These are phyloP conservation scores for Corymbia calophylla DNA, from an alignment of 441 rosid species.

Conservation along the genomic window DNA sequence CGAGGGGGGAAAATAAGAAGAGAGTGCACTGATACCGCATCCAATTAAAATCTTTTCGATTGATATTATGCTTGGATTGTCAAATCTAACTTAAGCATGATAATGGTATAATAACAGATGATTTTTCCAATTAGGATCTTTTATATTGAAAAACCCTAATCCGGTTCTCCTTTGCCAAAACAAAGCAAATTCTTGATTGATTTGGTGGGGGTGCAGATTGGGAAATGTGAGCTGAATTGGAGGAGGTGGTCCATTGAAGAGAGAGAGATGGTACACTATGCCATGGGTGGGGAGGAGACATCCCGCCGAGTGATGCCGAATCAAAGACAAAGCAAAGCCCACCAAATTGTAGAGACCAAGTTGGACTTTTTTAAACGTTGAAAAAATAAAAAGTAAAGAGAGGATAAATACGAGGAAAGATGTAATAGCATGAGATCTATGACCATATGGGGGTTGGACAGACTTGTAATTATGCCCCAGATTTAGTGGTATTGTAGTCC, in stretches of 20 bases:
- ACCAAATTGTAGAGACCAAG: neutral
- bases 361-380: neutral
- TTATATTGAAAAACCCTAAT: neutral
- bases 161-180: neutral
- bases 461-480: slow-evolving; percentile 18
- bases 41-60: neutral
- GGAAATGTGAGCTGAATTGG: neutral
- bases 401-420: neutral
- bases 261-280: neutral
- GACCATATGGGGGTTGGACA: neutral
- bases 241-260: neutral
- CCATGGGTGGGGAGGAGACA: neutral
- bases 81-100: neutral
- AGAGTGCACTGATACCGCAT: neutral
- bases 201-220: neutral
- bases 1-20: neutral
- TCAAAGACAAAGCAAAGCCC: neutral
- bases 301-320: neutral
- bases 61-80: neutral
- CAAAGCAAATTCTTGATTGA: neutral
- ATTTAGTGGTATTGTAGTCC: slow-evolving; percentile 12
- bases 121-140: neutral
- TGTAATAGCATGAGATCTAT: neutral
- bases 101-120: neutral
- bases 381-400: neutral